Evolutionary conservation across 805 yeast species (phyloP).

Genomic region (Candida berthetii): DNA sequence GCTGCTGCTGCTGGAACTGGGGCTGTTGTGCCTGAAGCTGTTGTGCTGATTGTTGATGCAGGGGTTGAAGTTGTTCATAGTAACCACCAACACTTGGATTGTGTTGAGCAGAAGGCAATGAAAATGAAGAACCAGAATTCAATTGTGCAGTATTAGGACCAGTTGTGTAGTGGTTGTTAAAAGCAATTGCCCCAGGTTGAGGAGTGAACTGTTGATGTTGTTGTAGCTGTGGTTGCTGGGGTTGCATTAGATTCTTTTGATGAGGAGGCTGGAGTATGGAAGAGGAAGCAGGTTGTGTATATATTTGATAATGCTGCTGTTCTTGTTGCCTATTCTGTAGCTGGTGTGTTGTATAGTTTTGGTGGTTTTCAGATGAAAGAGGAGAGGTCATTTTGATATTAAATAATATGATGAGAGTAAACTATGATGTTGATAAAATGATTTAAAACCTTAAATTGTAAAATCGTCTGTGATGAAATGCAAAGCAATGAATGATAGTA

Average conservation of each 20-base stretch:
- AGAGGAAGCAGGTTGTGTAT: constrained; percentile 5
- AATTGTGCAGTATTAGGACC: constrained; percentile 1
- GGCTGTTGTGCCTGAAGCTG: not conserved
- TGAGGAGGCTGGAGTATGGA: constrained; percentile 1
- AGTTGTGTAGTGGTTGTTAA: constrained; percentile 3
- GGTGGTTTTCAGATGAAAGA: not conserved
- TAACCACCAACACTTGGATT: not conserved
- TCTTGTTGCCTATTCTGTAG: not conserved
- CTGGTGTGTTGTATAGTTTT: not conserved
- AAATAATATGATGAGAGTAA: no score
- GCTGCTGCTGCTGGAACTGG: not conserved
- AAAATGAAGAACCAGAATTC: constrained; percentile 2
- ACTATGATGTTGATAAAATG: no score
- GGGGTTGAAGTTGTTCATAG: not conserved
- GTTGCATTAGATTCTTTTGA: constrained; percentile 2
- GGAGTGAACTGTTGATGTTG: not conserved
- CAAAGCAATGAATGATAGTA: no score
- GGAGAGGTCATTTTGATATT: not conserved
- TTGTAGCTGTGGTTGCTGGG: not conserved
- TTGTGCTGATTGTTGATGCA: not conserved
- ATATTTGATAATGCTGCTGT: constrained; percentile 2
- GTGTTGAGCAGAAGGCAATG: constrained; percentile 7
- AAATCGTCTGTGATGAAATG: no score
- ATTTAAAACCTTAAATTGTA: no score
- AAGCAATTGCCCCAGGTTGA: not conserved